Evolutionary conservation across 306 rosid species (phyloP), one percentile per base, ranked within the genome.

Genomic region (Begonia masoniana): DNA sequence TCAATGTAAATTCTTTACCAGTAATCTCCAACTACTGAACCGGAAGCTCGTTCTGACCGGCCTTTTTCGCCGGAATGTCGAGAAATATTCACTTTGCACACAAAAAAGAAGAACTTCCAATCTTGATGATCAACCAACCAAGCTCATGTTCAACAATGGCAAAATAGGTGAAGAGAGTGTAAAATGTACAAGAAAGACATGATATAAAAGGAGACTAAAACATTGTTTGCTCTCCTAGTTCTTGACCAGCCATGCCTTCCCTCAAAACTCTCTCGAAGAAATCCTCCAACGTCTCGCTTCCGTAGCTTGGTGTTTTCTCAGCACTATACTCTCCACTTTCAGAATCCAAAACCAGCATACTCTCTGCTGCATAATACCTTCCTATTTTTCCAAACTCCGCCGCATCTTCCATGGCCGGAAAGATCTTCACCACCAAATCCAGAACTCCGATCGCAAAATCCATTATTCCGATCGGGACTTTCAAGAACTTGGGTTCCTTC

Each of bases 191-290:
- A 31, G 8, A 6, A 31, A 31, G 39, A 31, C 7, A 21, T 21
- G 24, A 21, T 2, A 21, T 2, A 21, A 2, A 21, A 21, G 4
- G 24, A 3, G 24, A 43, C 62, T 56, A 86, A 51, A 92, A 60
- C 54, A 92, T 84, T 0, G 81, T 70, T 67, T 86, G 99, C 69
- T 92, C 99, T 14, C 96, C 96, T 46, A 86, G 74, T 60, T 92
- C 99, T 73, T 92, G 99, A 60, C 99, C 99, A 35, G 88, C 73
- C 95, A 92, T 92, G 13, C 99, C 99, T 52, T 92, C 95, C 66
- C 87, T 81, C 53, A 86, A 68, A 24, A 86, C 95, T 49, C 66
- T 77, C 54, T 67, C 83, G 66, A 92, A 92, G 63, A 92, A 92
- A 9, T 83, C 95, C 52, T 92, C 93, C 54, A 92, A 72, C 2